Conservation (phyloP, 257 asterid genomes). For the Parsonsia alboflavescens region DNA sequence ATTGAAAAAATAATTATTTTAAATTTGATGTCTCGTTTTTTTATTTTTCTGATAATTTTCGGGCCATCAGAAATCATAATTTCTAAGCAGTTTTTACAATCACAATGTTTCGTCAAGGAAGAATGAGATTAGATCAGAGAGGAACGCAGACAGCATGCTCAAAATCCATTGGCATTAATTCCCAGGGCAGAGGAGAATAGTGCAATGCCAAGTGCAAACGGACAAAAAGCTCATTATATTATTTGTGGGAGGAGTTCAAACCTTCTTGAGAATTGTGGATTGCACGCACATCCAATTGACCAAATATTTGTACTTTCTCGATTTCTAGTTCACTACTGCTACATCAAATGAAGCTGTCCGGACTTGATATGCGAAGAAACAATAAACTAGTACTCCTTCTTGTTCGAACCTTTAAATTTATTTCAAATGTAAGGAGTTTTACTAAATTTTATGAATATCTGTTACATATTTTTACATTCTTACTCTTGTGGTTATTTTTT, state of each 20-base stretch:
- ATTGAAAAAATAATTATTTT: too few relatives aligned
- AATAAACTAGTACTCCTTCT: too few relatives aligned
- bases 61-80: too few relatives aligned
- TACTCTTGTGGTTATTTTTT: too few relatives aligned
- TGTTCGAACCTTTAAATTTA: too few relatives aligned
- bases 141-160: background rate
- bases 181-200: conserved; percentile 27
- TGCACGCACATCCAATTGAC: conserved; percentile 37
- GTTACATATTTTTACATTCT: too few relatives aligned
- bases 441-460: too few relatives aligned
- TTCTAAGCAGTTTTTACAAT: too few relatives aligned
- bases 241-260: conserved; percentile 34
- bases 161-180: background rate
- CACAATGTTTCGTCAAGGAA: background rate
- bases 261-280: conserved; percentile 64
- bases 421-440: too few relatives aligned
- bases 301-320: conserved; percentile 17
- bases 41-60: too few relatives aligned
- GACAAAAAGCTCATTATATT: conserved; percentile 35
- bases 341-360: conserved; percentile 9
- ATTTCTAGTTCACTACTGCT: conserved; percentile 12
- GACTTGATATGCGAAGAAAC: conserved; percentile 7
- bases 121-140: background rate
- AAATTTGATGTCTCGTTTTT: too few relatives aligned
- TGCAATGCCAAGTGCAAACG: conserved; percentile 33